Conservation (phyloP, 208 protist species). For the Leishmania gerbilli region DNA sequence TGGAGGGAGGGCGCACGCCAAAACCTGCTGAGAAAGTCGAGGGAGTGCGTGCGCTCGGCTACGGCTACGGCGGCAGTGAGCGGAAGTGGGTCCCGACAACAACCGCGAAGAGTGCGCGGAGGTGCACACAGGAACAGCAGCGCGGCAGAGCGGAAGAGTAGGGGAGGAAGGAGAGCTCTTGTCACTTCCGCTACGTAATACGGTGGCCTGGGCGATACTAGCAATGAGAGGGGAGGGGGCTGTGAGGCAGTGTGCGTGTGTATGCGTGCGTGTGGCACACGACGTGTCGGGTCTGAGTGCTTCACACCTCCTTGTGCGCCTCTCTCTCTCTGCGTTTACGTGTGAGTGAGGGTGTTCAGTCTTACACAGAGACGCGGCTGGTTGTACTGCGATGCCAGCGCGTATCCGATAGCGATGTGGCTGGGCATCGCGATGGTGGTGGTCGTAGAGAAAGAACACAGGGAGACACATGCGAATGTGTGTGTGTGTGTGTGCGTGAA, state of each 20-base stretch:
- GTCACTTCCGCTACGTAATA: background rate
- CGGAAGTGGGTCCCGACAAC: background rate
- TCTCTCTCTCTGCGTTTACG: background rate
- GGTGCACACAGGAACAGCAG: background rate
- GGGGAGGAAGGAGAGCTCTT: background rate
- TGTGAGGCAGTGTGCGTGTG: background rate
- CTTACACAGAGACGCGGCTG: background rate
- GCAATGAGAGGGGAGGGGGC: background rate
- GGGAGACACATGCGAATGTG: background rate
- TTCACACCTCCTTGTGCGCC: background rate
- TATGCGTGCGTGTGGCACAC: background rate
- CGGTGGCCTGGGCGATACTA: background rate
- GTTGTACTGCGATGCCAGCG: background rate
- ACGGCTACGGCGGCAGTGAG: background rate
- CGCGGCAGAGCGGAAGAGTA: background rate
- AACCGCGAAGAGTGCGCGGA: background rate
- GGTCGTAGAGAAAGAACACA: background rate
- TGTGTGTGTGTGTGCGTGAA: background rate
- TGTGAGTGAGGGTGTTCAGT: background rate
- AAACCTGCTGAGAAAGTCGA: background rate
- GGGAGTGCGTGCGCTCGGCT: background rate
- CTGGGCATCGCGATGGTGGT: background rate
- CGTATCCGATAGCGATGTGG: background rate
- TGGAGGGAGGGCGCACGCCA: background rate
- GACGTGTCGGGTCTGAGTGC: background rate